These are phyloP conservation scores for Pseudonectria buxi DNA, from an alignment of 2,329 filamentous ascomycete species.

Conservation along the genomic window DNA sequence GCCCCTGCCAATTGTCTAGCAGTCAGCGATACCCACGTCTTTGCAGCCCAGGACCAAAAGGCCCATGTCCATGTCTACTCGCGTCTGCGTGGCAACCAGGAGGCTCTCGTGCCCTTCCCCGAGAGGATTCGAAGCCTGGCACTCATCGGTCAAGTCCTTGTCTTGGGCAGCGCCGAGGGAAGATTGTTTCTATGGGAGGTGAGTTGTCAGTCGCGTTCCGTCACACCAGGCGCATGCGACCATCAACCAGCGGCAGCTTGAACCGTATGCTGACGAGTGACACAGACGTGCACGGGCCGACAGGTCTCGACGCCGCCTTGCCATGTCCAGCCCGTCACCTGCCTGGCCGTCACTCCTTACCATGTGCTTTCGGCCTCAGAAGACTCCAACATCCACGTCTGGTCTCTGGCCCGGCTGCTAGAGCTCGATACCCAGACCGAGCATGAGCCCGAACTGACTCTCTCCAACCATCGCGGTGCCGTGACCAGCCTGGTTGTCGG, in stretches of 20 bases:
- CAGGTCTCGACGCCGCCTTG: constrained; percentile 68
- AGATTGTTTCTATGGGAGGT: constrained; percentile 92
- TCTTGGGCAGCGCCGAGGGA: constrained; percentile 78
- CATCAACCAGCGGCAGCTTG: background rate
- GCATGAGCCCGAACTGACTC: constrained; percentile 66
- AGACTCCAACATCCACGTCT: constrained; percentile 88
- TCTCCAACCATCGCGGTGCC: constrained; percentile 70
- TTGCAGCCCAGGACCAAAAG: constrained; percentile 86
- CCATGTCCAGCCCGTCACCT: constrained; percentile 75
- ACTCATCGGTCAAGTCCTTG: constrained; percentile 64
- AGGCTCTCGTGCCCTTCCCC: constrained; percentile 79
- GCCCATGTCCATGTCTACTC: constrained; percentile 91
- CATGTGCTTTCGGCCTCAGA: constrained; percentile 72
- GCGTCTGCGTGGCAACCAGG: constrained; percentile 74
- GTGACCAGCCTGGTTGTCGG: constrained; percentile 60
- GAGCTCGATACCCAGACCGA: constrained; percentile 47
- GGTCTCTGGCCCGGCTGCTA: constrained; percentile 73
- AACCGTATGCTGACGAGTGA: constrained; percentile 16
- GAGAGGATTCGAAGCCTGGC: constrained; percentile 77
- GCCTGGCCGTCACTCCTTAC: constrained; percentile 63
- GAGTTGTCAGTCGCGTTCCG: constrained; percentile 18
- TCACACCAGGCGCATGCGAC: too few species aligned
- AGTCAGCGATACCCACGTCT: constrained; percentile 74
- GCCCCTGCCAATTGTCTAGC: constrained; percentile 73
- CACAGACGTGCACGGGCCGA: constrained; percentile 65